These are phyloP conservation scores for Boletus tomentosulus DNA, from an alignment of 768 basidiomycete genomes.

Conservation along the genomic window DNA sequence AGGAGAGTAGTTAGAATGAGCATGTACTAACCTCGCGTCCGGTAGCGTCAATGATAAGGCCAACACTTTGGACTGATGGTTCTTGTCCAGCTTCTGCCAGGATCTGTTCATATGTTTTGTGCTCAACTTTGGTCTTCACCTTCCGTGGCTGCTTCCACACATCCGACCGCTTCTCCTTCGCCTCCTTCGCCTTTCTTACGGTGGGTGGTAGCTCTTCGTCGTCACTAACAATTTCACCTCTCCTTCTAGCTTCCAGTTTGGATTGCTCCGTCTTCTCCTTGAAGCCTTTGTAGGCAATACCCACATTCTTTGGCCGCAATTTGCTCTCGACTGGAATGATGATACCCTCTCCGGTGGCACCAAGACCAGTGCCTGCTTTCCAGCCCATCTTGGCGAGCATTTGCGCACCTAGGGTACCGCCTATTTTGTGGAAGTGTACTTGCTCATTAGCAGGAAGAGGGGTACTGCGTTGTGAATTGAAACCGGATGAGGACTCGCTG, in stretches of 20 bases:
- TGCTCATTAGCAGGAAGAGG: conserved; percentile 62
- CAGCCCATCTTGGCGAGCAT: conserved; percentile 97
- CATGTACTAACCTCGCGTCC: conserved; percentile 73
- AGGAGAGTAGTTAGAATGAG: neutral
- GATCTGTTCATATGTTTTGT: conserved; percentile 97
- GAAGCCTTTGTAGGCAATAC: conserved; percentile 84
- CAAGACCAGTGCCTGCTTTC: conserved; percentile 78
- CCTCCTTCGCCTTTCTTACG: conserved; percentile 42
- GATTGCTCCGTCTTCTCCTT: conserved; percentile 85
- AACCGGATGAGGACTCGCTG: conserved; percentile 37
- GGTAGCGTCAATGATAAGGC: conserved; percentile 91
- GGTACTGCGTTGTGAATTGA: conserved; percentile 41
- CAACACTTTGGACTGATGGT: conserved; percentile 51
- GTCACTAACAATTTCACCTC: conserved; percentile 71
- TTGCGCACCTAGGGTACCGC: conserved; percentile 76
- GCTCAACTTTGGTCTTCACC: conserved; percentile 78
- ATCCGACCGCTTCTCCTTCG: conserved; percentile 64
- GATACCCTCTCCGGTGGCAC: conserved; percentile 72
- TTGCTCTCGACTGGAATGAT: conserved; percentile 86
- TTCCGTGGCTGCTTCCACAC: conserved; percentile 87
- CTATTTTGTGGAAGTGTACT: conserved; percentile 79
- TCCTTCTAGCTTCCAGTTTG: conserved; percentile 70
- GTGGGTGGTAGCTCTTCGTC: conserved; percentile 45
- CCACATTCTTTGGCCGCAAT: conserved; percentile 78
- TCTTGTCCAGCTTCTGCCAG: conserved; percentile 80